Evolutionary conservation across 345 rosid species (phyloP).

Genomic region (Hypericum perforatum): DNA sequence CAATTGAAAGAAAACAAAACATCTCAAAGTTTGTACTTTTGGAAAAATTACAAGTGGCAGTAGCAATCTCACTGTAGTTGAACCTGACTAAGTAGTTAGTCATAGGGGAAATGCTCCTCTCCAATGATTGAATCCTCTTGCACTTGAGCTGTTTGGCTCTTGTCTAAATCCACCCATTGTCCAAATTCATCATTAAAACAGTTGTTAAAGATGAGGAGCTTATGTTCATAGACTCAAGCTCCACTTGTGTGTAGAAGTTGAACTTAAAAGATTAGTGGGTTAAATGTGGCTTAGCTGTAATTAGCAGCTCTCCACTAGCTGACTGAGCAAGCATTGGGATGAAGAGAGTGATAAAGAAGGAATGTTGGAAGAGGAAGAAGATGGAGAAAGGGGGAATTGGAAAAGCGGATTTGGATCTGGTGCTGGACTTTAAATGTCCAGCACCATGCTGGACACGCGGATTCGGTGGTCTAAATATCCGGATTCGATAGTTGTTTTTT

Average conservation of each 20-base stretch:
- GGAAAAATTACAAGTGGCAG: conserved; percentile 74
- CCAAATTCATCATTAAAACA: conserved; percentile 77
- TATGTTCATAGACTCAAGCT: conserved; percentile 63
- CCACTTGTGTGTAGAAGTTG: conserved; percentile 71
- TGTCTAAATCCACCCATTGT: conserved; percentile 52
- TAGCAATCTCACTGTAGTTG: conserved; percentile 55
- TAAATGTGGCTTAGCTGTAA: conserved; percentile 61
- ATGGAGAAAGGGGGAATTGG: too few species aligned
- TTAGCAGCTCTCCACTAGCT: conserved; percentile 48
- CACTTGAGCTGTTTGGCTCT: conserved; percentile 49
- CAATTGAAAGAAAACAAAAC: not conserved
- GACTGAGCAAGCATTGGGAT: conserved; percentile 73
- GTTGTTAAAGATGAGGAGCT: conserved; percentile 43
- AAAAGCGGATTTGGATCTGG: too few species aligned
- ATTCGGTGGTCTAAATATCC: too few species aligned
- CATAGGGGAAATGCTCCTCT: conserved; percentile 68
- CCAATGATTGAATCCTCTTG: conserved; percentile 58
- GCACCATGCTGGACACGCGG: too few species aligned
- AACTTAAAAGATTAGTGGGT: conserved; percentile 91
- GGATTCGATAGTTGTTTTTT: too few species aligned
- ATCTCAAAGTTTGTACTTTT: conserved; percentile 37
- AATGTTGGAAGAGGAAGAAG: too few species aligned
- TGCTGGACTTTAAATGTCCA: too few species aligned
- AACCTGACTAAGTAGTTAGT: conserved; percentile 51
- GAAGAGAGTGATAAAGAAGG: too few species aligned